Conservation (phyloP, 176 grass and related monocot genomes). For the Pontederia paniculata region DNA sequence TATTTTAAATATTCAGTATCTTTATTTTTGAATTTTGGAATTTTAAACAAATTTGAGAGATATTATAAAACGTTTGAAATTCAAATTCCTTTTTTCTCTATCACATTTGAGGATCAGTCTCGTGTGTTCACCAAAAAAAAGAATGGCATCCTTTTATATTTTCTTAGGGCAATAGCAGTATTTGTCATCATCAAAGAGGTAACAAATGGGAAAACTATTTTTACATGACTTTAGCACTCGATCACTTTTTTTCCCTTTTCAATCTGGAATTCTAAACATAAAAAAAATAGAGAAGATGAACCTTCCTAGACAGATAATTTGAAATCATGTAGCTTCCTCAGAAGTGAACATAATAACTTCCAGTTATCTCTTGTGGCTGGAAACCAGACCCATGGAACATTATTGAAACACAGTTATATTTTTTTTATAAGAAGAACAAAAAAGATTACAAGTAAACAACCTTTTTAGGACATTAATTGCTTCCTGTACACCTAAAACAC, state of each 20-base stretch:
- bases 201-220: neutral
- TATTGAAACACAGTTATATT: too few relatives aligned
- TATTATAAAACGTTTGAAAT: too few relatives aligned
- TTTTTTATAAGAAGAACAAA: constrained; percentile 12
- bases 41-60: too few relatives aligned
- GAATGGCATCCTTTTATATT: too few relatives aligned
- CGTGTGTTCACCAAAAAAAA: too few relatives aligned
- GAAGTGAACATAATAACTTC: constrained; percentile 99
- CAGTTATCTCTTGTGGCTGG: constrained; percentile 67
- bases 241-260: too few relatives aligned
- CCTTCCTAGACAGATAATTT: constrained; percentile 95
- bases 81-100: too few relatives aligned
- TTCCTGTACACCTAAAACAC: constrained; percentile 82
- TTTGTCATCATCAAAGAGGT: neutral
- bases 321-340: constrained; percentile 89
- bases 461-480: constrained; percentile 68
- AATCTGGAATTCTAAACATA: neutral
- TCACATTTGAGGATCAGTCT: too few relatives aligned
- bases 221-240: too few relatives aligned
- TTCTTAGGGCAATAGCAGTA: too few relatives aligned
- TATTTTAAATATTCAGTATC: too few relatives aligned
- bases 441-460: constrained; percentile 13
- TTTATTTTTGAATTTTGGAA: too few relatives aligned
- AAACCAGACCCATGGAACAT: constrained; percentile 44
- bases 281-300: constrained; percentile 16